Evolutionary conservation across 2,329 filamentous ascomycete genomes (phyloP), one percentile per base, ranked within the genome.

Genomic region (Ustilaginoidea virens): DNA sequence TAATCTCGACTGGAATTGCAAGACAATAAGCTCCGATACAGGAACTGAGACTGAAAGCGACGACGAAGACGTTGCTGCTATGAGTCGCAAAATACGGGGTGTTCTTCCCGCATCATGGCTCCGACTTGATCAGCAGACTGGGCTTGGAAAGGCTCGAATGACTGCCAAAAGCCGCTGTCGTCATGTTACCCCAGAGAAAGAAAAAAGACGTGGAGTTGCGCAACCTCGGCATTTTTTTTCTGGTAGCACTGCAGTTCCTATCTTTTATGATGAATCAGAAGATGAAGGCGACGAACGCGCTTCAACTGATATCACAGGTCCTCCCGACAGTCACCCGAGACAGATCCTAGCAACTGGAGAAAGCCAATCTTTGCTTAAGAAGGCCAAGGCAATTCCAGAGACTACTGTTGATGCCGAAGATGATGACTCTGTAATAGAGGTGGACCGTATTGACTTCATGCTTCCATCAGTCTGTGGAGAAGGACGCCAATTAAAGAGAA

Each of bases 101-200:
- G 71, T 77, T 6, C 56, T 77, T 25, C 73, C 73, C 22, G 73
- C 73, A n/a, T 78, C 73, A 5, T 76, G 72, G 66, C 56, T 77
- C 31, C 63, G 72, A 23, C 46, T 78, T 15, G 69, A 75, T 40
- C 62, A 67, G 33, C 53, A 61, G 31, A 37, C 49, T 17, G 49
- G 42, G 38, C 43, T 43, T 11, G 40, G 44, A 33, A 54, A 48
- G 31, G 41, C 39, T 20, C 36, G 43, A 28, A 49, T 46, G 31
- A 45, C 46, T 26, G 27, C 36, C 6, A 36, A 38, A 13, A 46
- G 39, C 25, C 48, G 37, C 35, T 41, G 30, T 8, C 17, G 22
- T 44, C 46, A 40, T 7, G 46, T 38, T 13, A 55, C 54, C 3
- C 51, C 54, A 1, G 55, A 60, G 25, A 51, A 45, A 20, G 51